Conservation (phyloP, 768 basidiomycete species). For the Leucocoprinus birnbaumii region DNA sequence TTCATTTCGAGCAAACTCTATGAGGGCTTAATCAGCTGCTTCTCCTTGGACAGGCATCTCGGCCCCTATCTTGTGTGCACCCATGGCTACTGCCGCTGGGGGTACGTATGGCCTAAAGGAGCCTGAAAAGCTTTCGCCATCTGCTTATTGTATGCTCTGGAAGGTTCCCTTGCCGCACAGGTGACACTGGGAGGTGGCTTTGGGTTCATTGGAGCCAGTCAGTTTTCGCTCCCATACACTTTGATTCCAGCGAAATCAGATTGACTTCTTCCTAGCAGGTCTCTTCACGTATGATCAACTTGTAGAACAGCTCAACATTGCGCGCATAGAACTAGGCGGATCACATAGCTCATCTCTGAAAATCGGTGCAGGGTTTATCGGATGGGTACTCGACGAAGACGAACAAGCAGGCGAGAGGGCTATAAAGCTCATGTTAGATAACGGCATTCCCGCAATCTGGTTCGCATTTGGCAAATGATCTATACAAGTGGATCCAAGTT, state of each 20-base stretch:
- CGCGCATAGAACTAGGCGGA: constrained; percentile 40
- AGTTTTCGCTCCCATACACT: constrained; percentile 7
- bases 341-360: constrained; percentile 36
- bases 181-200: constrained; percentile 74
- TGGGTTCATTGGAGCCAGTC: constrained; percentile 71
- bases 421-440: constrained; percentile 48
- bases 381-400: constrained; percentile 64
- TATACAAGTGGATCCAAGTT: constrained; percentile 59
- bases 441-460: constrained; percentile 69
- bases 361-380: constrained; percentile 74
- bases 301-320: constrained; percentile 47
- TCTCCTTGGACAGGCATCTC: constrained; percentile 46
- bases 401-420: constrained; percentile 34
- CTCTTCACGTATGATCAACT: constrained; percentile 43
- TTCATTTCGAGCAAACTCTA: too few species aligned
- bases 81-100: constrained; percentile 73
- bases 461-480: constrained; percentile 64
- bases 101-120: constrained; percentile 36
- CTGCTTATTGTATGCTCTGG: too few species aligned
- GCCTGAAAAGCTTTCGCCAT: neutral
- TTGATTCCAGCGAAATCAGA: neutral
- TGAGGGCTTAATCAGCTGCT: neutral
- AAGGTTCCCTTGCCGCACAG: constrained; percentile 52
- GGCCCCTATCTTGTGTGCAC: constrained; percentile 58
- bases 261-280: constrained; percentile 33